A percentile compares a stretch with the other conserved stretches of the same genome.
These are phyloP conservation scores for Paecilomyces niveus DNA, from an alignment of 2,329 filamentous ascomycete species.

Conservation along the genomic window DNA sequence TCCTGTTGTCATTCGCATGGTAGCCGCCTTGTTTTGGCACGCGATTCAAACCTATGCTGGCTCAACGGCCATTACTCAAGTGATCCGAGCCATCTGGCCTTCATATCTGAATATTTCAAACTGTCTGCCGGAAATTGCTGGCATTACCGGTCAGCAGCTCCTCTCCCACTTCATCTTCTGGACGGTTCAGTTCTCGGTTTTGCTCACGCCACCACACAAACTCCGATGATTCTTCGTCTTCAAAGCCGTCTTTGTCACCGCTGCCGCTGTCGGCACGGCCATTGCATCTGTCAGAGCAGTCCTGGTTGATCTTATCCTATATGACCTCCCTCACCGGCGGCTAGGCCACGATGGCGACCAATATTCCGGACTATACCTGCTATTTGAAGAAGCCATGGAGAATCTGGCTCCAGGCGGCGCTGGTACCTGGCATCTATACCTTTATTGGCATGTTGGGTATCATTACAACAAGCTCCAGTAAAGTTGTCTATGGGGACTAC, in stretches of 20 bases:
- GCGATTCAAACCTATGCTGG: slow-evolving; percentile 29
- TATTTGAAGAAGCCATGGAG: slow-evolving; percentile 7
- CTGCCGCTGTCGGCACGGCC: slow-evolving; percentile 51
- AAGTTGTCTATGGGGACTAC: slow-evolving; percentile 14
- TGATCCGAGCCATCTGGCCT: slow-evolving; percentile 37
- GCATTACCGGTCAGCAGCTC: slow-evolving; percentile 35
- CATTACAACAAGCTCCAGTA: slow-evolving; percentile 32
- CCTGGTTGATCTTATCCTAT: slow-evolving; percentile 27
- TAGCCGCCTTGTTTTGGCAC: slow-evolving; percentile 33
- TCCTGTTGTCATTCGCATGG: slow-evolving; percentile 26
- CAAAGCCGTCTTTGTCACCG: slow-evolving; percentile 37
- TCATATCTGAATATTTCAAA: slow-evolving; percentile 40
- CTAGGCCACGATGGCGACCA: slow-evolving; percentile 12
- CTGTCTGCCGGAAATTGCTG: slow-evolving; percentile 32
- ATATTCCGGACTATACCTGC: slow-evolving; percentile 14
- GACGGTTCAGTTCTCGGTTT: slow-evolving; percentile 28
- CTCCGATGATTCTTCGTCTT: slow-evolving; percentile 19
- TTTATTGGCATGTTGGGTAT: slow-evolving; percentile 32
- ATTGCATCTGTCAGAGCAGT: slow-evolving; percentile 47
- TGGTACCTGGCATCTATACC: slow-evolving; percentile 2
- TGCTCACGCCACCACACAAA: slow-evolving; percentile 30
- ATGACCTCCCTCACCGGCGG: slow-evolving; percentile 9
- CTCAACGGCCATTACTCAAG: slow-evolving; percentile 21
- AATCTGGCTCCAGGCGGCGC: slow-evolving; percentile 6
- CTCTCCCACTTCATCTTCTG: slow-evolving; percentile 35